phyloP scores from a whole-genome alignment of 768 basidiomycete genomes.

The Rhodotorula babjevae region DNA sequence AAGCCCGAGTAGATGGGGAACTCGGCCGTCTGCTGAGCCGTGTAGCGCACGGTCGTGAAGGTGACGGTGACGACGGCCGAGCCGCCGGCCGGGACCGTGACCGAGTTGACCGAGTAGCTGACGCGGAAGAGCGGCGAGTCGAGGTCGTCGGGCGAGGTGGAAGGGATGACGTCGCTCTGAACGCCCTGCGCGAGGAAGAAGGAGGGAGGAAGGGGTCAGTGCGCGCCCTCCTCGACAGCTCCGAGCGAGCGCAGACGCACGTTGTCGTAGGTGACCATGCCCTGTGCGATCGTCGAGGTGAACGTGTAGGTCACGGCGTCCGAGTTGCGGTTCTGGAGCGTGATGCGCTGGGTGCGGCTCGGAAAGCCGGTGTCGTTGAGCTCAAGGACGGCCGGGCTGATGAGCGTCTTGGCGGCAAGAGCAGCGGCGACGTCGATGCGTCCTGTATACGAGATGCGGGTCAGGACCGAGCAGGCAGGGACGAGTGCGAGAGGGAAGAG shows the following conservation, averaged over 20 bases:
- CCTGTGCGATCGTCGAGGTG: not conserved
- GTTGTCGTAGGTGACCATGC: not conserved
- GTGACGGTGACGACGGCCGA: slow-evolving; percentile 40
- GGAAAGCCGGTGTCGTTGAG: slow-evolving; percentile 64
- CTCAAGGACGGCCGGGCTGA: slow-evolving; percentile 59
- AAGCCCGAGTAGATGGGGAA: slow-evolving; percentile 49
- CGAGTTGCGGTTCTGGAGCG: slow-evolving; percentile 46
- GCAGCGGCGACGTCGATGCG: slow-evolving; percentile 58
- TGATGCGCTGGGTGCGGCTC: slow-evolving; percentile 52
- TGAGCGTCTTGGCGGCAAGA: slow-evolving; percentile 52
- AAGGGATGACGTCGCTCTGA: slow-evolving; percentile 4
- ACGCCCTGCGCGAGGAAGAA: not conserved
- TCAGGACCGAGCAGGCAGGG: no score
- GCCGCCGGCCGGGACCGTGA: slow-evolving; percentile 50
- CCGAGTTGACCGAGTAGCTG: not conserved
- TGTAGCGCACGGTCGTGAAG: slow-evolving; percentile 43
- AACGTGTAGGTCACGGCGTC: slow-evolving; percentile 8
- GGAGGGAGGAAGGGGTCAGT: no score
- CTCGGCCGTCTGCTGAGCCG: slow-evolving; percentile 40
- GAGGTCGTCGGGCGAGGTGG: not conserved
- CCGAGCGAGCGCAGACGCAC: no score
- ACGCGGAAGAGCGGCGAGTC: not conserved
- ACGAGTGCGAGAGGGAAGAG: not conserved
- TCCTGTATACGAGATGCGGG: no score
- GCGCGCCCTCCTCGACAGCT: no score